phyloP scores from a whole-genome alignment of 441 rosid species.

The Pelargonium australe region DNA sequence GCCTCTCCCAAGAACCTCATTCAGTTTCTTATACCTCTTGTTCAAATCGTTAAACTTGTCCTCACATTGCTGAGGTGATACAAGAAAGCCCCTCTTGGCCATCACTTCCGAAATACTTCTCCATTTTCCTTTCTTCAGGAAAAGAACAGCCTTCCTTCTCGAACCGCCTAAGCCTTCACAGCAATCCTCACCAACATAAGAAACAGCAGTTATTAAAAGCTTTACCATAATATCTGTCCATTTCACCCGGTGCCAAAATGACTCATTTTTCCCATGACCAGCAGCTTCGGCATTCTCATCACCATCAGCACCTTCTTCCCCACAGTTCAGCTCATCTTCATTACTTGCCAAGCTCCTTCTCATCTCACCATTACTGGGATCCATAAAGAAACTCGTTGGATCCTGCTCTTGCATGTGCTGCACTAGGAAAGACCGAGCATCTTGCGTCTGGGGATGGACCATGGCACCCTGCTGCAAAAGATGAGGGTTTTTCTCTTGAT shows the following conservation, averaged over 20 bases:
- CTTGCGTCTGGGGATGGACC: not conserved
- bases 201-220: conserved; percentile 27
- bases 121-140: conserved; percentile 30
- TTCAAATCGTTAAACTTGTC: conserved; percentile 29
- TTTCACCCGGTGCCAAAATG: conserved; percentile 24
- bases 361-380: not conserved
- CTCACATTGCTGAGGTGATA: conserved; percentile 34
- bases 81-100: conserved; percentile 26
- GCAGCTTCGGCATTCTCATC: conserved; percentile 9
- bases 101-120: conserved; percentile 24
- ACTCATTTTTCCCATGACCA: conserved; percentile 11
- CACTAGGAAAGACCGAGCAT: not conserved
- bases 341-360: not conserved
- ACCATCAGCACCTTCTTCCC: conserved; percentile 15
- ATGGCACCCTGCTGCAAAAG: conserved; percentile 9
- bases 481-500: conserved; percentile 12
- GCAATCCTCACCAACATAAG: conserved; percentile 25
- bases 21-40: conserved; percentile 29
- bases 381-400: not conserved
- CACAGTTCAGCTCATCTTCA: conserved; percentile 2
- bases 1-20: conserved; percentile 31
- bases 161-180: conserved; percentile 9
- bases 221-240: conserved; percentile 31
- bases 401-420: conserved; percentile 6
- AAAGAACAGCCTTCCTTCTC: conserved; percentile 9